phyloP scores from a whole-genome alignment of 192 early-diverging fungal species.

The Kickxella alabastrina region DNA sequence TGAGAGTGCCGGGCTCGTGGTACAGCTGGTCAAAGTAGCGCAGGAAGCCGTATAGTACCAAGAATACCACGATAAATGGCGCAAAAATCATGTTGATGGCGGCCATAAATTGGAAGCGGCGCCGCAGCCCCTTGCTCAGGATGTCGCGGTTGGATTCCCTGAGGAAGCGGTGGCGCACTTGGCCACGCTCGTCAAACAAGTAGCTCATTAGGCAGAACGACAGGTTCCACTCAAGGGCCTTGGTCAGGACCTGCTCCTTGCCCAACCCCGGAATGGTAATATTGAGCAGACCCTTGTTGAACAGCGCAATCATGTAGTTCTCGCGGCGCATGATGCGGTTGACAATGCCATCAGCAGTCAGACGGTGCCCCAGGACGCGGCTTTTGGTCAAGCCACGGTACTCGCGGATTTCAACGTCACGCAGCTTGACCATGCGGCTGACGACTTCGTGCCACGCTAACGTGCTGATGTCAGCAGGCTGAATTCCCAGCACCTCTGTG shows the following conservation, averaged over 20 bases:
- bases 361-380: conserved; percentile 52
- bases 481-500: conserved; percentile 71
- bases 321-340: conserved; percentile 96
- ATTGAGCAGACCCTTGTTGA: conserved; percentile 89
- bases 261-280: conserved; percentile 64
- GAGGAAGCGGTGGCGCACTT: conserved; percentile 75
- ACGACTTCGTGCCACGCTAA: conserved; percentile 84
- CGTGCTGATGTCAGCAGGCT: conserved; percentile 77
- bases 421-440: conserved; percentile 64
- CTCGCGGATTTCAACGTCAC: conserved; percentile 61
- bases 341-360: conserved; percentile 72
- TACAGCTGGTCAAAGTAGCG: conserved; percentile 85
- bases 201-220: conserved; percentile 79
- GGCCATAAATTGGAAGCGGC: conserved; percentile 86
- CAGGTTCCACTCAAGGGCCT: conserved; percentile 89
- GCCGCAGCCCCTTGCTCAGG: conserved; percentile 63
- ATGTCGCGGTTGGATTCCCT: conserved; percentile 63
- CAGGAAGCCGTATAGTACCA: conserved; percentile 84
- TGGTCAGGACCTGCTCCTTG: conserved; percentile 68
- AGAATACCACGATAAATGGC: conserved; percentile 81
- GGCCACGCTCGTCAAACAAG: conserved; percentile 86
- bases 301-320: conserved; percentile 94
- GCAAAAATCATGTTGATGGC: conserved; percentile 78
- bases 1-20: conserved; percentile 77
- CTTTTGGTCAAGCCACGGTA: conserved; percentile 45